Conservation (phyloP, 2,329 filamentous ascomycete genomes). For the Pseudonectria buxi region DNA sequence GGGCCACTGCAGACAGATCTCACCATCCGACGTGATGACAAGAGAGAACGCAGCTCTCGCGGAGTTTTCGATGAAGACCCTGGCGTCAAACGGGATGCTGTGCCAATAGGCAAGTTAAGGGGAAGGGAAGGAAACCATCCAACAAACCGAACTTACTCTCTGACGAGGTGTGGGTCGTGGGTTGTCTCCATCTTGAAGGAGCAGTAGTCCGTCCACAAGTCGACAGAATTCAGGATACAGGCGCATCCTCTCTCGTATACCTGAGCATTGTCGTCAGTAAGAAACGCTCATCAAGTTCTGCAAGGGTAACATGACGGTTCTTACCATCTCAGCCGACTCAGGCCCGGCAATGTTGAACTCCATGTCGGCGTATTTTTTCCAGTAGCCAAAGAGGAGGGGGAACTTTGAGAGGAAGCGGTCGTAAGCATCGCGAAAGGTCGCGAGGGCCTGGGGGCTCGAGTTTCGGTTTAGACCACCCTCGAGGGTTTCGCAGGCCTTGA, state of each 20-base stretch:
- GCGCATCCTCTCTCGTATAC: slow-evolving; percentile 93
- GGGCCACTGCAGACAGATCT: slow-evolving; percentile 61
- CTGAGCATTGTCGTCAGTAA: slow-evolving; percentile 37
- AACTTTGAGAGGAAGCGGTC: slow-evolving; percentile 93
- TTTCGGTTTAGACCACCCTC: slow-evolving; percentile 95
- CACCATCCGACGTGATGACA: slow-evolving; percentile 51
- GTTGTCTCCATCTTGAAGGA: slow-evolving; percentile 96
- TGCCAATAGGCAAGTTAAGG: slow-evolving; percentile 51
- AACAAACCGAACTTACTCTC: slow-evolving; percentile 85
- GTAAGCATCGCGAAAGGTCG: slow-evolving; percentile 78
- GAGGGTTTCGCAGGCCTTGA: slow-evolving; percentile 72
- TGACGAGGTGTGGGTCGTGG: slow-evolving; percentile 87
- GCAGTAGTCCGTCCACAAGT: slow-evolving; percentile 97
- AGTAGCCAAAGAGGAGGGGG: slow-evolving; percentile 93
- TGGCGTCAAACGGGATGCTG: slow-evolving; percentile 35
- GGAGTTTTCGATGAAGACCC: slow-evolving; percentile 34
- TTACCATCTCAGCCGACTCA: slow-evolving; percentile 93
- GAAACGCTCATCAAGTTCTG: too few species aligned
- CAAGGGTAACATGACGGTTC: slow-evolving; percentile 22
- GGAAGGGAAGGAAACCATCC: slow-evolving; percentile 62
- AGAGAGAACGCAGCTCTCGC: slow-evolving; percentile 30
- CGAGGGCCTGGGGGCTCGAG: slow-evolving; percentile 88
- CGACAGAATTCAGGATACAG: slow-evolving; percentile 87
- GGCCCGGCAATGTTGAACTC: slow-evolving; percentile 96
- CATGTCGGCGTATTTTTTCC: slow-evolving; percentile 98